Evolutionary conservation across 2,329 filamentous ascomycete species (phyloP).

Genomic region (Cryphonectria carpinicola): DNA sequence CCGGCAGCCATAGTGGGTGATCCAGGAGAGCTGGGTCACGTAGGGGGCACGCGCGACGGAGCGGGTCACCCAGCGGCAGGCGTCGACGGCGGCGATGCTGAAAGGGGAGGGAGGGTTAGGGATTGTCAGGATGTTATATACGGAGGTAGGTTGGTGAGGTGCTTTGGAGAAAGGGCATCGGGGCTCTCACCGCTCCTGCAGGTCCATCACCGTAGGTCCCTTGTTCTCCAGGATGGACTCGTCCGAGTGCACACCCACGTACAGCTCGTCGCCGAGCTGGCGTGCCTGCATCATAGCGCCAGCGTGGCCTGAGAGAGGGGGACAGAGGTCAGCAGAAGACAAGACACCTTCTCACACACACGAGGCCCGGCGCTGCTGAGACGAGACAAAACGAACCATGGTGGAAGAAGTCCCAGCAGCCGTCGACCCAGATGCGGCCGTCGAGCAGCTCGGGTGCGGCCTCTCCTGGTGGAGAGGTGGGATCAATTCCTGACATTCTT

Average conservation of each 20-base stretch:
- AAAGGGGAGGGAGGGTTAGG: constrained; percentile 21
- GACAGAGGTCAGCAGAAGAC: not conserved
- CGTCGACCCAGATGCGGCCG: constrained; percentile 94
- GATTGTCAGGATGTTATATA: constrained; percentile 32
- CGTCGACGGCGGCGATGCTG: constrained; percentile 86
- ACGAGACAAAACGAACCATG: constrained; percentile 65
- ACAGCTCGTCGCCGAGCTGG: constrained; percentile 84
- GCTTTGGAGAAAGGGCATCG: constrained; percentile 22
- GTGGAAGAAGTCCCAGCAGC: constrained; percentile 99
- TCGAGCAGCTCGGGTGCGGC: constrained; percentile 60
- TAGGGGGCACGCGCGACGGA: constrained; percentile 88
- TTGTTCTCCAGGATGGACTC: constrained; percentile 96
- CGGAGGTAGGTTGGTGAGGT: not conserved
- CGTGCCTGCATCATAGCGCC: constrained; percentile 96
- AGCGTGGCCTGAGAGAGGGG: constrained; percentile 71
- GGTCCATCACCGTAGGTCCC: constrained; percentile 94
- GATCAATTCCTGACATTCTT: constrained; percentile 33
- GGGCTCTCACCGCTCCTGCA: constrained; percentile 73
- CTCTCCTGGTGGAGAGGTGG: constrained; percentile 45
- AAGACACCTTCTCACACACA: not conserved
- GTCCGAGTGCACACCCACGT: constrained; percentile 93
- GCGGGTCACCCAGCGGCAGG: constrained; percentile 90
- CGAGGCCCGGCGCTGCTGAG: not conserved
- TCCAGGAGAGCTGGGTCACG: constrained; percentile 91
- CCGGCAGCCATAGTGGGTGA: constrained; percentile 91